Evolutionary conservation across 2,329 filamentous ascomycete species (phyloP).

Genomic region (Lecanicillium sp.): DNA sequence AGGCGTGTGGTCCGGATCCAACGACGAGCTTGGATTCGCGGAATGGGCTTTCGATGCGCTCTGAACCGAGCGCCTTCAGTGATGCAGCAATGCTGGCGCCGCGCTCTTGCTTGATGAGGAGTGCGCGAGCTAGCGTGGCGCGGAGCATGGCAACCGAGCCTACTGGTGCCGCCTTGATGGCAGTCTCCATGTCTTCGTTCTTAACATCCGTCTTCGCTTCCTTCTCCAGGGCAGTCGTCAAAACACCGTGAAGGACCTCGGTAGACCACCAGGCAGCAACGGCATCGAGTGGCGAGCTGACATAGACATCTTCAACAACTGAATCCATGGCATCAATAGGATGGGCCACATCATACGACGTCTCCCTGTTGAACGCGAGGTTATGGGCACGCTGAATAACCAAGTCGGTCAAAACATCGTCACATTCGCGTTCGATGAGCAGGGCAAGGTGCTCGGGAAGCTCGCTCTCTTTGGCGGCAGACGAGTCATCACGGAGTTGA

Average conservation of each 20-base stretch:
- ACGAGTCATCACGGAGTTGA: slow-evolving; percentile 32
- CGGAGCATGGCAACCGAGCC: slow-evolving; percentile 64
- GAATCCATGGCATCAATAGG: slow-evolving; percentile 68
- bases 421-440: slow-evolving; percentile 71
- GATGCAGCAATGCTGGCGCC: slow-evolving; percentile 49
- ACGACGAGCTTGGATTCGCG: slow-evolving; percentile 32
- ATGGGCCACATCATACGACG: slow-evolving; percentile 54
- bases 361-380: slow-evolving; percentile 78
- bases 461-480: slow-evolving; percentile 43
- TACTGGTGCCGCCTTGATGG: slow-evolving; percentile 66
- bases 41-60: slow-evolving; percentile 17
- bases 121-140: slow-evolving; percentile 50
- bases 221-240: slow-evolving; percentile 56
- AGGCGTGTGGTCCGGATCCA: slow-evolving; percentile 31
- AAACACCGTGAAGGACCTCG: slow-evolving; percentile 59
- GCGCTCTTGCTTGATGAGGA: slow-evolving; percentile 46
- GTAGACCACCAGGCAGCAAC: slow-evolving; percentile 89
- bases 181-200: slow-evolving; percentile 52
- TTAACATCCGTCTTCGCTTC: slow-evolving; percentile 18
- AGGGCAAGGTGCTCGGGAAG: slow-evolving; percentile 70
- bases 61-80: slow-evolving; percentile 38
- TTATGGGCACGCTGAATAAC: slow-evolving; percentile 85
- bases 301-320: slow-evolving; percentile 77
- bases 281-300: slow-evolving; percentile 81
- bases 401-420: slow-evolving; percentile 69